Evolutionary conservation across 176 grass and related monocot genomes (phyloP), one percentile per base, ranked within the genome.

Genomic region (Ensete ventricosum): DNA sequence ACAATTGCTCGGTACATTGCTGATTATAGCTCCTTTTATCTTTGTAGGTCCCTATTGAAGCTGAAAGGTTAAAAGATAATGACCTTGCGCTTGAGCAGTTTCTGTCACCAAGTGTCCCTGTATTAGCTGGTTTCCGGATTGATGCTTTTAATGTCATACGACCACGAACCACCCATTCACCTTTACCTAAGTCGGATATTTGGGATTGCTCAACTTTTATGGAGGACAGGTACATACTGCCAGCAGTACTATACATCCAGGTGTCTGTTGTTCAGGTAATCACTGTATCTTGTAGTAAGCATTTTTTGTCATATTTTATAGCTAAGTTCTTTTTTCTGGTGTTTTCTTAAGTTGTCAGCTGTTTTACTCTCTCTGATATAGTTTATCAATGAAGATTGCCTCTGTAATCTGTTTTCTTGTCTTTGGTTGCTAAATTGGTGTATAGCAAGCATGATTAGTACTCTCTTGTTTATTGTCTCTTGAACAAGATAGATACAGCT

Each of bases 31-130:
- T 55, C 48, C 64, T 70, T 59, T 55, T 82, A 60, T 83, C 50
- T 71, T 88, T 78, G 11, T 84, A 98, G 95, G 82, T 98, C 82
- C 78, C 90, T 64, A 78, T 86, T 84, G 90, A 90, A 78, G 86
- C 83, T 69, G 95, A 98, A 77, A 89, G 84, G 81, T 77, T 85
- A 65, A 89, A 53, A 83, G 88, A 94, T 82, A 91, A 94, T 65
- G 90, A 98, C 60, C 90, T 98, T 80, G 54, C 94, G 78, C 73
- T 94, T 67, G 95, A 98, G 78, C 95, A 91, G 78, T 91, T 88
- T 76, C 80, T 91, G 19, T 89, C 92, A 73, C 88, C 95, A 67
- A 88, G 79, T 78, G 69, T 83, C 50, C 90, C 95, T 85, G 89
- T 78, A 80, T 77, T 98, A 86, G 90, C 90, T 84, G 95, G 95